Conservation (phyloP, 2,329 filamentous ascomycete genomes). For the Neocatenulostroma microsporum region DNA sequence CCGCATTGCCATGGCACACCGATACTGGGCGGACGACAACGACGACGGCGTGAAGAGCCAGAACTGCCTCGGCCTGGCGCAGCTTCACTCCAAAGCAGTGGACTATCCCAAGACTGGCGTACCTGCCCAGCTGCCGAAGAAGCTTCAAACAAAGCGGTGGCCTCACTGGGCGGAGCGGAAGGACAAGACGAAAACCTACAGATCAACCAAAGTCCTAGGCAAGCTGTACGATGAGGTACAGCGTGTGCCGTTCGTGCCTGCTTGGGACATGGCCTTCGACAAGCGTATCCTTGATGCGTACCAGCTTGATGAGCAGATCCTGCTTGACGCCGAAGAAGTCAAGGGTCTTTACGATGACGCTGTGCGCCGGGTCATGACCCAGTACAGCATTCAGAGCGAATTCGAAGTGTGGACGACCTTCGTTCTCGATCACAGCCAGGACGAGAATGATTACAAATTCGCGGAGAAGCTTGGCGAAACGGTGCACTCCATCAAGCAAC, state of each 20-base stretch:
- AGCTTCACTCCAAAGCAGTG: slow-evolving; percentile 33
- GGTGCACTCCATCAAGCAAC: slow-evolving; percentile 56
- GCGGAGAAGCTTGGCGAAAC: slow-evolving; percentile 73
- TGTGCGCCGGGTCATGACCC: slow-evolving; percentile 72
- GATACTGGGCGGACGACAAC: slow-evolving; percentile 64
- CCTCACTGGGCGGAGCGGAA: slow-evolving; percentile 78
- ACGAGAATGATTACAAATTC: slow-evolving; percentile 73
- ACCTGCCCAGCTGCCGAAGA: slow-evolving; percentile 55
- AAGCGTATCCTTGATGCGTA: slow-evolving; percentile 61
- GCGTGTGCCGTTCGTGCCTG: slow-evolving; percentile 60
- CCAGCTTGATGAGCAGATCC: slow-evolving; percentile 44
- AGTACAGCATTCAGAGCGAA: slow-evolving; percentile 74
- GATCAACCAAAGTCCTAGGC: slow-evolving; percentile 65
- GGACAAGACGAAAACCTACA: slow-evolving; percentile 50
- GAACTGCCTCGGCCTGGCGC: slow-evolving; percentile 33
- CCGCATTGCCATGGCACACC: slow-evolving; percentile 61
- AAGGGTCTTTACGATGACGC: slow-evolving; percentile 72
- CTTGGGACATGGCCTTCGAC: slow-evolving; percentile 69
- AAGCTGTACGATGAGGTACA: slow-evolving; percentile 72
- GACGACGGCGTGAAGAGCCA: slow-evolving; percentile 52
- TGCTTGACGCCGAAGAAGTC: slow-evolving; percentile 55
- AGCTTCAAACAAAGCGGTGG: slow-evolving; percentile 56
- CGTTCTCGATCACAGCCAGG: slow-evolving; percentile 63
- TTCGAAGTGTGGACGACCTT: slow-evolving; percentile 91
- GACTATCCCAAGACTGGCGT: slow-evolving; percentile 52